Evolutionary conservation across 805 yeast species (phyloP).

Genomic region (Starmerella potacharoeniae): DNA sequence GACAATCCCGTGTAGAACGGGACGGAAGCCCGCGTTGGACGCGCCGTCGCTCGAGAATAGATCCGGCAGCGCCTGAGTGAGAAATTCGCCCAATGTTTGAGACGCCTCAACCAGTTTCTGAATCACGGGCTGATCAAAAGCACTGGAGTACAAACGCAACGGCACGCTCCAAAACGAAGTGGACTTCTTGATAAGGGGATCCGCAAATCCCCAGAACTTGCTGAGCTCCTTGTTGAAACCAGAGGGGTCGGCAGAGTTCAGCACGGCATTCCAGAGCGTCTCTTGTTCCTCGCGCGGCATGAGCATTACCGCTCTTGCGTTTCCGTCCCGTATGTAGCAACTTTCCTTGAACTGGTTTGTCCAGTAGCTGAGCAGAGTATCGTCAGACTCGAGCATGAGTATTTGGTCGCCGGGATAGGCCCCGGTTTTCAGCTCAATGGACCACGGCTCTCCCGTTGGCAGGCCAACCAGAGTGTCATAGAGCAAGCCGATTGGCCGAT

Average conservation of each 20-base stretch:
- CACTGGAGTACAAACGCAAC: constrained; percentile 2
- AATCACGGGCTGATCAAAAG: not conserved
- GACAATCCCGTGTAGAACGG: constrained; percentile 46
- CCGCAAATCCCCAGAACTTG: constrained; percentile 24
- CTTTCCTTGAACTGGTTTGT: constrained; percentile 75
- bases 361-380: constrained; percentile 43
- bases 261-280: constrained; percentile 38
- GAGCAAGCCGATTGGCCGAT: constrained; percentile 21
- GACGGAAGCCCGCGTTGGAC: constrained; percentile 29
- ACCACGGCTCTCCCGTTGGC: constrained; percentile 34
- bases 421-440: constrained; percentile 34
- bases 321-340: constrained; percentile 61
- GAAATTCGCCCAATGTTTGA: constrained; percentile 13
- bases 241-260: constrained; percentile 12
- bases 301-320: constrained; percentile 70
- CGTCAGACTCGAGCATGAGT: constrained; percentile 30
- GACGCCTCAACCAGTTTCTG: not conserved
- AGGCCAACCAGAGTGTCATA: constrained; percentile 10
- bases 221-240: constrained; percentile 13
- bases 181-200: constrained; percentile 15
- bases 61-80: constrained; percentile 37
- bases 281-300: constrained; percentile 53
- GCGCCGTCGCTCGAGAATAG: constrained; percentile 31
- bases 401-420: constrained; percentile 38
- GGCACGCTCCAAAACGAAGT: constrained; percentile 4